A percentile compares a stretch with the other conserved stretches of the same genome.
These are phyloP conservation scores for Thalassiosira profunda DNA, from an alignment of 108 stramenopile genomes.

Conservation along the genomic window DNA sequence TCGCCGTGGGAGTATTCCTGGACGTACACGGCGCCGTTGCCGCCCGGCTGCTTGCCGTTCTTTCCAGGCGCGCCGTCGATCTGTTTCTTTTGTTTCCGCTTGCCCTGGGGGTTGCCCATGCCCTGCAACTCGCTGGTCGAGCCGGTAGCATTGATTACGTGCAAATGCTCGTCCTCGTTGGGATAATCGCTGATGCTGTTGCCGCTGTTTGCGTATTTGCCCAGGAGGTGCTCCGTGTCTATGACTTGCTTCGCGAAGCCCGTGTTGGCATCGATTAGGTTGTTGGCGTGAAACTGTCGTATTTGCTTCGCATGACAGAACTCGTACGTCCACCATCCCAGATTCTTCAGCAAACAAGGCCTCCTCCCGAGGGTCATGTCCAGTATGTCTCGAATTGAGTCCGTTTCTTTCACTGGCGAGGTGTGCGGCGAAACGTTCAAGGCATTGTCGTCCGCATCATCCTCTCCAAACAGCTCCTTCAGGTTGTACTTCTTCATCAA, in stretches of 20 bases:
- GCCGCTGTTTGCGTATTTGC: constrained; percentile 47
- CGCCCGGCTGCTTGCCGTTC: constrained; percentile 36
- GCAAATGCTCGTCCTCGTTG: constrained; percentile 65
- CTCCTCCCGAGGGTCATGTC: constrained; percentile 41
- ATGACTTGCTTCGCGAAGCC: constrained; percentile 26
- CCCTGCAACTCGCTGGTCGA: constrained; percentile 21
- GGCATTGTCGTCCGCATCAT: neutral
- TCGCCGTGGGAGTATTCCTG: constrained; percentile 81
- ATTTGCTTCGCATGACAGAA: constrained; percentile 69
- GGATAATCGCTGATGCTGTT: constrained; percentile 44
- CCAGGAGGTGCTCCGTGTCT: constrained; percentile 68
- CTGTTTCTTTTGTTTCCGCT: neutral
- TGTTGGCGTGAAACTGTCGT: constrained; percentile 74
- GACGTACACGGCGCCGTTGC: constrained; percentile 70
- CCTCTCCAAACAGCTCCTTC: neutral
- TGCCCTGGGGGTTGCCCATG: neutral
- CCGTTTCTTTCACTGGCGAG: constrained; percentile 42
- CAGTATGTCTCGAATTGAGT: constrained; percentile 59
- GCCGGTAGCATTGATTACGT: constrained; percentile 69
- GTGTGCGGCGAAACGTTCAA: neutral
- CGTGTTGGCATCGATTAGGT: constrained; percentile 49
- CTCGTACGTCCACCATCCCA: constrained; percentile 77
- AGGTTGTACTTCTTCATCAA: neutral
- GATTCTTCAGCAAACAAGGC: constrained; percentile 42
- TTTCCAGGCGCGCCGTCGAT: constrained; percentile 3